Conservation (phyloP, 495 filamentous ascomycete genomes). For the Penicillium arizonense region DNA sequence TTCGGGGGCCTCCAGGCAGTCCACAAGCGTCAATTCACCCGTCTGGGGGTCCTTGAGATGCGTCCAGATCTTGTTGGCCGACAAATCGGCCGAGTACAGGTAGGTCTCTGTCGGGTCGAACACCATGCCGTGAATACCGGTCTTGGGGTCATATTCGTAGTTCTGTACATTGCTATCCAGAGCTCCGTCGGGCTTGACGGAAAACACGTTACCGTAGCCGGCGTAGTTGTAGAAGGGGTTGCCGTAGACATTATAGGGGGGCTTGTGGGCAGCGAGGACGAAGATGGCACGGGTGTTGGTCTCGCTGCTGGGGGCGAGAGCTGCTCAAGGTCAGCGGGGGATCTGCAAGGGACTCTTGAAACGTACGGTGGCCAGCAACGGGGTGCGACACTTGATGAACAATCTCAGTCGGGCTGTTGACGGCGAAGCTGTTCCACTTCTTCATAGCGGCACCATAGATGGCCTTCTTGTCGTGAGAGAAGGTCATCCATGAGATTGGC, state of each 20-base stretch:
- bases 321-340: conserved; percentile 34
- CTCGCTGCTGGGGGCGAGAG: conserved; percentile 61
- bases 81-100: conserved; percentile 82
- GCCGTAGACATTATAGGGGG: conserved; percentile 77
- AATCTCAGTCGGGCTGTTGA: conserved; percentile 75
- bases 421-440: conserved; percentile 78
- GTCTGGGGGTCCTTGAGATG: conserved; percentile 66
- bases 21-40: conserved; percentile 64
- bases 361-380: conserved; percentile 62
- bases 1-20: conserved; percentile 66
- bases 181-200: conserved; percentile 57
- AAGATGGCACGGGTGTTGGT: conserved; percentile 87
- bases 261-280: conserved; percentile 69
- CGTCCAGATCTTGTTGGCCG: conserved; percentile 82
- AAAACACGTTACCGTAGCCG: conserved; percentile 76
- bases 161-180: conserved; percentile 73
- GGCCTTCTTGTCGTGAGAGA: conserved; percentile 78
- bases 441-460: conserved; percentile 89
- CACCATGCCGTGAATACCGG: conserved; percentile 85
- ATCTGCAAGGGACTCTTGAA: background rate
- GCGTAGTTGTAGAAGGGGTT: conserved; percentile 87
- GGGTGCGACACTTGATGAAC: conserved; percentile 70
- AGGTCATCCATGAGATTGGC: conserved; percentile 89
- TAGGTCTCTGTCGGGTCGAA: conserved; percentile 83
- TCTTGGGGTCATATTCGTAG: conserved; percentile 69